Base-by-base conservation (phyloP, 2,329 filamentous ascomycete species). In the Penicillium rolfsii region DNA sequence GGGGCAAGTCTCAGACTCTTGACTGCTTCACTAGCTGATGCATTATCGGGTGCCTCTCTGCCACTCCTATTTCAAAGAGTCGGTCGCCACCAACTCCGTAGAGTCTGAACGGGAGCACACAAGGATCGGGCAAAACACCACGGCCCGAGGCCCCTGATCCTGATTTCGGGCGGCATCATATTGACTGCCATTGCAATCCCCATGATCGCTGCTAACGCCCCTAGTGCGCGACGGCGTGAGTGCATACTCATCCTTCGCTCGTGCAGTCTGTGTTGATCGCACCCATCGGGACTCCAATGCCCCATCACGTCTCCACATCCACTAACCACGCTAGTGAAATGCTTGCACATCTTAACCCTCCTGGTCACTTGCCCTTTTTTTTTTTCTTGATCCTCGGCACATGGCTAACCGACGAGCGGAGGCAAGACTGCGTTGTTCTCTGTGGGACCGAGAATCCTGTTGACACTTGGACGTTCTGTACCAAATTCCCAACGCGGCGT, bases 141-240 rank as follows among this genome's bases (percentile, higher is more conserved):
- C 22, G 6, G 30, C 26, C 59, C 58, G 63, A 59, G 59, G 36
- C 22, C 11, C 50, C 61, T 40, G 59, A 64, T 62, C 64, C 60
- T 28, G 55, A 3, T 6, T 26, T 43, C 26, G 14, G 26, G 5
- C 45, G 7, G 45, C 45, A 30, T 48, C 14, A 48, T 19, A 30
- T 4, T 26, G 6, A 59, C 26, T 38, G 14, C 50, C 24, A 24
- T 24, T 52, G n/a, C 43, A 59, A 55, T 57, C 55, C 43, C 59
- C 54, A 62, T 45, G 60, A 63, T 67, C 65, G 60, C 64, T 65
- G 57, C 62, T 65, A 63, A 57, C 59, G 62, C 57, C 59, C 62
- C 55, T 12, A 33, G 52, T 41, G 28, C 48, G 46, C 16, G 48
- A 50, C 48, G 57, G 43, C 40, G 41, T 19, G 5, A 40, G 41